A percentile compares a stretch with the other conserved stretches of the same genome.
These are phyloP conservation scores for Herpomyces periplanetae DNA, from an alignment of 2,329 filamentous ascomycete genomes.

Conservation along the genomic window DNA sequence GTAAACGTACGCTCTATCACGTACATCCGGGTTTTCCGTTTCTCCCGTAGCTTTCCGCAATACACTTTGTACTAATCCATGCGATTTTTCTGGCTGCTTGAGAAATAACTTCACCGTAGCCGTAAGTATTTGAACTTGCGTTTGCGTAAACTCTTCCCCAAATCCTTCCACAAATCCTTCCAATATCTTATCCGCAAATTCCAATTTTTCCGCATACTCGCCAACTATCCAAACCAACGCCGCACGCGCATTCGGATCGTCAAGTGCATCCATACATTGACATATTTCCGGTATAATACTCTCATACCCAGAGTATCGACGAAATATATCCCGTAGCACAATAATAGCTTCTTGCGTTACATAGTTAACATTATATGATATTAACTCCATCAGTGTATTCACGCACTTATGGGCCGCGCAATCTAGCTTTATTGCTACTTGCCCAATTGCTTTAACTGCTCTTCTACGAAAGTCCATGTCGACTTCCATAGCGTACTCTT, in stretches of 20 bases:
- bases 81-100: slow-evolving; percentile 72
- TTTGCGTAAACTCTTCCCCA: slow-evolving; percentile 87
- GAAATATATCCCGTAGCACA: slow-evolving; percentile 95
- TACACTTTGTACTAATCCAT: slow-evolving; percentile 69
- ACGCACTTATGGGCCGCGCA: slow-evolving; percentile 78
- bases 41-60: slow-evolving; percentile 68
- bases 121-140: slow-evolving; percentile 87
- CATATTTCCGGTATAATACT: slow-evolving; percentile 88
- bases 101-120: slow-evolving; percentile 89
- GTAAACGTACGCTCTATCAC: slow-evolving; percentile 87
- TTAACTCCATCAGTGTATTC: slow-evolving; percentile 61
- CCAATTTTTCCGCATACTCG: slow-evolving; percentile 96
- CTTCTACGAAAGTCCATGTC: slow-evolving; percentile 95
- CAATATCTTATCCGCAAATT: slow-evolving; percentile 80
- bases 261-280: slow-evolving; percentile 78
- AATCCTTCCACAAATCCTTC: slow-evolving; percentile 70
- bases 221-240: slow-evolving; percentile 95
- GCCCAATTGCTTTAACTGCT: slow-evolving; percentile 77
- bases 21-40: slow-evolving; percentile 87
- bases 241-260: slow-evolving; percentile 62
- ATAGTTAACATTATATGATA: slow-evolving; percentile 92
- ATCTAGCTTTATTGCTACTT: slow-evolving; percentile 95
- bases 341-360: slow-evolving; percentile 92
- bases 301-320: slow-evolving; percentile 89
- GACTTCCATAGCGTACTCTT: slow-evolving; percentile 87